Evolutionary conservation across 2,329 filamentous ascomycete genomes (phyloP).

Genomic region (Fusarium paranaense): DNA sequence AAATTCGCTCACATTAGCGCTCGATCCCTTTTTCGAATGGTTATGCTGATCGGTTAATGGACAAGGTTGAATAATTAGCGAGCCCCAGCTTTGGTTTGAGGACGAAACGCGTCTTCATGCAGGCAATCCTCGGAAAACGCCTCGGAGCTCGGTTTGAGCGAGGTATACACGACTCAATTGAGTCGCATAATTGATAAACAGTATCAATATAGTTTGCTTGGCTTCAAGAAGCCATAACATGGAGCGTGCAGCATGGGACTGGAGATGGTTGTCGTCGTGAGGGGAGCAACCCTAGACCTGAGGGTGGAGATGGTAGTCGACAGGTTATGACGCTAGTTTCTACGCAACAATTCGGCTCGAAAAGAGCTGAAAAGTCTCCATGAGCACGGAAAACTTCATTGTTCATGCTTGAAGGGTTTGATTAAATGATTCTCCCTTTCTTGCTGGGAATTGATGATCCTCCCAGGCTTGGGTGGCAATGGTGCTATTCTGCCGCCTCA

Average conservation of each 20-base stretch:
- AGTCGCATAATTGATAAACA: neutral
- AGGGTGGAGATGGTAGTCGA: no score
- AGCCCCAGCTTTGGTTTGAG: neutral
- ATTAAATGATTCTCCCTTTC: neutral
- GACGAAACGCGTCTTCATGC: neutral
- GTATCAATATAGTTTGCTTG: neutral
- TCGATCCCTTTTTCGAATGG: neutral
- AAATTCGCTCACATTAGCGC: neutral
- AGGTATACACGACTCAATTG: neutral
- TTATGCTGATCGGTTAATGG: no score
- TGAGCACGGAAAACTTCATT: neutral
- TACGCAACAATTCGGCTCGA: neutral
- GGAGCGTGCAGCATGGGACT: neutral
- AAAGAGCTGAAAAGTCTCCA: neutral
- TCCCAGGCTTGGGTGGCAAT: neutral
- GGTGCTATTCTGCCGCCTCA: neutral
- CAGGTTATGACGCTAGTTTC: neutral
- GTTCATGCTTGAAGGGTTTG: neutral
- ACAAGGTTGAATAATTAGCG: no score
- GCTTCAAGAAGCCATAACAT: neutral
- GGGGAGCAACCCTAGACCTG: neutral
- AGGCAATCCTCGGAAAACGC: neutral
- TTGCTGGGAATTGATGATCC: neutral
- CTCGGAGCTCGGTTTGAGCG: neutral
- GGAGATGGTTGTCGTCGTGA: neutral